phyloP scores from a whole-genome alignment of 768 basidiomycete species.

The Pholiota molesta region DNA sequence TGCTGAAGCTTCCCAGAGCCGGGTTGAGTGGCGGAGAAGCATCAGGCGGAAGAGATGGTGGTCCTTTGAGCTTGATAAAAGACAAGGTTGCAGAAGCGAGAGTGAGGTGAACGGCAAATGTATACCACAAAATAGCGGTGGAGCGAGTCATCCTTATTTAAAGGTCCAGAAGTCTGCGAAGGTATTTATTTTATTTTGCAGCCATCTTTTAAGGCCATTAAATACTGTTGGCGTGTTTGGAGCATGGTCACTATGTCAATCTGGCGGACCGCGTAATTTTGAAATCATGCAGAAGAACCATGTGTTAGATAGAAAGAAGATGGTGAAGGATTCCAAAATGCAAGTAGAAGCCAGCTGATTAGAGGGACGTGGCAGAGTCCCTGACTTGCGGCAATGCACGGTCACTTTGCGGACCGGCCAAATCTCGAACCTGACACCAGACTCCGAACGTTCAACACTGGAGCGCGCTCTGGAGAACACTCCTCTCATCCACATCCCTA shows the following conservation, averaged over 20 bases:
- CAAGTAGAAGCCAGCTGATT: background rate
- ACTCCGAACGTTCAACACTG: too few relatives aligned
- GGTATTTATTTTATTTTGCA: background rate
- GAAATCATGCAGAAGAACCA: background rate
- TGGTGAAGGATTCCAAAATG: background rate
- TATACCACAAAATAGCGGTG: background rate
- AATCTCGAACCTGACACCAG: too few relatives aligned
- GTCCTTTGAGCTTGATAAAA: conserved; percentile 40
- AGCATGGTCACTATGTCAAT: background rate
- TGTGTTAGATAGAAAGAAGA: too few relatives aligned
- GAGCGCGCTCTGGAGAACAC: too few relatives aligned
- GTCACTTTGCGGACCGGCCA: too few relatives aligned
- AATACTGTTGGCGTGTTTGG: background rate
- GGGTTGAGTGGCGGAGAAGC: conserved; percentile 48
- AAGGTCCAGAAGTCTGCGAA: background rate
- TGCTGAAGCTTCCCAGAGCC: conserved; percentile 53
- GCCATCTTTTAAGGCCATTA: background rate
- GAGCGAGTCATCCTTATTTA: background rate
- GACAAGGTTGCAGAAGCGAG: conserved; percentile 16
- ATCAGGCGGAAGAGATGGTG: conserved; percentile 42
- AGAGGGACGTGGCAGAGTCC: background rate
- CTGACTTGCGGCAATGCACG: background rate
- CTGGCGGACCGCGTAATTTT: background rate
- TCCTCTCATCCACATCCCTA: too few relatives aligned
- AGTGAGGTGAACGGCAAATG: background rate